These are phyloP conservation scores for Scedosporium dehoogii DNA, from an alignment of 2,329 filamentous ascomycete genomes.

Conservation along the genomic window DNA sequence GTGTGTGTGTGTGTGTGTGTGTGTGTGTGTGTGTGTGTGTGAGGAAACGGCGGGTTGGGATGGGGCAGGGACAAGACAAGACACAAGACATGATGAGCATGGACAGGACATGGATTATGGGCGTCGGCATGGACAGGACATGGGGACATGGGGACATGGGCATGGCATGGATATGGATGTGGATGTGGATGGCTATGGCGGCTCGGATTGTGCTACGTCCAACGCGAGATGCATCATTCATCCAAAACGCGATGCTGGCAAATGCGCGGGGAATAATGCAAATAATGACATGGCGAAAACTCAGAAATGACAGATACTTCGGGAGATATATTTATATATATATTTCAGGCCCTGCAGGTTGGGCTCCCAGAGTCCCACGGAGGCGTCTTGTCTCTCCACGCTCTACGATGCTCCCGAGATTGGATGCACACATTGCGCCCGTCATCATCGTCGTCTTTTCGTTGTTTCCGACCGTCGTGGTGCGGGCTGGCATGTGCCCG, in stretches of 20 bases:
- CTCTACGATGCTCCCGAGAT: too few relatives aligned
- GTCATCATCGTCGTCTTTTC: too few relatives aligned
- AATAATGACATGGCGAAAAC: not conserved
- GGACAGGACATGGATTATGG: not conserved
- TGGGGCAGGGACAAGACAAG: not conserved
- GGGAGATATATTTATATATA: not conserved
- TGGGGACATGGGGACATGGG: not conserved
- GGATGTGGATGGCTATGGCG: not conserved
- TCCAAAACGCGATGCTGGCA: not conserved
- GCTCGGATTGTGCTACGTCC: not conserved
- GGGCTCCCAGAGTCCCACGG: not conserved
- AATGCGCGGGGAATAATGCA: not conserved
- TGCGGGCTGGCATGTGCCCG: too few relatives aligned
- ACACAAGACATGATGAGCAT: not conserved
- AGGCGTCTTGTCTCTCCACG: not conserved
- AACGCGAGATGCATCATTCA: not conserved
- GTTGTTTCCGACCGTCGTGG: too few relatives aligned
- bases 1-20: not conserved
- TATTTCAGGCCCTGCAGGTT: not conserved
- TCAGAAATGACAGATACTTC: not conserved
- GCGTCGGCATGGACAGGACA: not conserved
- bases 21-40: not conserved
- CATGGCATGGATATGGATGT: not conserved
- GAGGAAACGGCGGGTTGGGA: not conserved
- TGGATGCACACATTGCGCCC: too few relatives aligned